Evolutionary conservation across 2,329 filamentous ascomycete species (phyloP).

Genomic region (Ophiostoma fasciatum): DNA sequence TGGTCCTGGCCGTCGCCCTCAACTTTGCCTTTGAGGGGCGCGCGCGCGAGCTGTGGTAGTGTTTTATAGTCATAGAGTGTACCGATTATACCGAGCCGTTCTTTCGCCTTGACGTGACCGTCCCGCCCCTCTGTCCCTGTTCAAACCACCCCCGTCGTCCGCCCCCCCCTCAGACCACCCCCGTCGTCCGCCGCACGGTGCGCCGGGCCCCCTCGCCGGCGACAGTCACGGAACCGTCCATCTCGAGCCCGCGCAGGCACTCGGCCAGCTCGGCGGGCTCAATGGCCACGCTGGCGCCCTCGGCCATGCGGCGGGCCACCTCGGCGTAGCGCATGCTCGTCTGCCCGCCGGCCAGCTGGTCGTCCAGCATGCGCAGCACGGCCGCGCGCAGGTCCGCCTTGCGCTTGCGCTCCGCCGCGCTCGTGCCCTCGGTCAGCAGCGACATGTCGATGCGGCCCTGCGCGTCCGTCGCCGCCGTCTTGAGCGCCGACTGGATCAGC

Average conservation of each 20-base stretch:
- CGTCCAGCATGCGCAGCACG: slow-evolving; percentile 61
- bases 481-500: slow-evolving; percentile 83
- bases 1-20: slow-evolving; percentile 59
- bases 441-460: slow-evolving; percentile 95
- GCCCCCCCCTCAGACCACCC: slow-evolving; percentile 18
- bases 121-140: background rate
- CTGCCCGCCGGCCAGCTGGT: slow-evolving; percentile 54
- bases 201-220: slow-evolving; percentile 73
- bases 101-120: too few species aligned
- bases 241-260: slow-evolving; percentile 63
- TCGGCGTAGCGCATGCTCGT: slow-evolving; percentile 65
- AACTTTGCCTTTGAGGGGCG: slow-evolving; percentile 72
- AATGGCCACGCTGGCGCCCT: slow-evolving; percentile 54
- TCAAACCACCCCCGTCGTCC: too few species aligned
- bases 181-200: slow-evolving; percentile 61
- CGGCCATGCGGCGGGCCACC: slow-evolving; percentile 55
- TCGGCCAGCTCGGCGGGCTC: slow-evolving; percentile 74
- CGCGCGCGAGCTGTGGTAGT: slow-evolving; percentile 39
- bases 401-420: slow-evolving; percentile 68
- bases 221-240: slow-evolving; percentile 69
- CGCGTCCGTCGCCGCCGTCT: slow-evolving; percentile 90
- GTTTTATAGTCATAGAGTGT: background rate
- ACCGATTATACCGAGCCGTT: too few species aligned
- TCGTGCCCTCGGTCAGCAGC: slow-evolving; percentile 85
- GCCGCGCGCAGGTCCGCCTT: slow-evolving; percentile 75